A percentile compares a stretch with the other conserved stretches of the same genome.
phyloP scores from a whole-genome alignment of 345 rosid species.

The Moricandia moricandioides region DNA sequence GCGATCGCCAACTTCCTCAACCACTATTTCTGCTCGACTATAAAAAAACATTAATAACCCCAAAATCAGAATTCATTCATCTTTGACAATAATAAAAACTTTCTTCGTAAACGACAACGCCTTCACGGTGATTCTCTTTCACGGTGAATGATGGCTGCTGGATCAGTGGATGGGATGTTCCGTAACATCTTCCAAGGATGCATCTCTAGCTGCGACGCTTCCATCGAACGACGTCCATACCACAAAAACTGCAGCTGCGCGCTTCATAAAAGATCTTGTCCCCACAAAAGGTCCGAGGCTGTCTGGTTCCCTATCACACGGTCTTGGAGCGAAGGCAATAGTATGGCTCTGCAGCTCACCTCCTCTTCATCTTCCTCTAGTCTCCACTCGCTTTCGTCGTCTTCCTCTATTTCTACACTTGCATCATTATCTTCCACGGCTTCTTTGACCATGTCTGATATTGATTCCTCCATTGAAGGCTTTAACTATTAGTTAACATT shows the following conservation, averaged over 20 bases:
- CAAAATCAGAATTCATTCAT: neutral
- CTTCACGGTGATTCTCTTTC: neutral
- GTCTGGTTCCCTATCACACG: slow-evolving; percentile 56
- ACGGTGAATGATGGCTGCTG: slow-evolving; percentile 39
- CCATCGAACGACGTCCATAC: slow-evolving; percentile 60
- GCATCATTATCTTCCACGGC: slow-evolving; percentile 21
- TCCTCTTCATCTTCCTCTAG: slow-evolving; percentile 32
- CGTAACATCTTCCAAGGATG: slow-evolving; percentile 55
- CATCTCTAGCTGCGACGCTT: slow-evolving; percentile 45
- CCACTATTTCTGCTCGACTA: slow-evolving; percentile 4
- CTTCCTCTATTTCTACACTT: slow-evolving; percentile 35
- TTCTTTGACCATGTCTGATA: slow-evolving; percentile 19
- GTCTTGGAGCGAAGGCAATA: slow-evolving; percentile 65
- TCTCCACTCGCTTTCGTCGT: slow-evolving; percentile 46
- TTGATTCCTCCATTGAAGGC: slow-evolving; percentile 16
- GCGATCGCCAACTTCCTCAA: slow-evolving; percentile 3
- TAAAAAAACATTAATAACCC: neutral
- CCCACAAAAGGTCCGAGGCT: slow-evolving; percentile 22
- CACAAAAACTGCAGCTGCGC: slow-evolving; percentile 67
- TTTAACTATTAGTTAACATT: neutral
- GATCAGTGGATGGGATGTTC: slow-evolving; percentile 58
- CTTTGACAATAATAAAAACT: slow-evolving; percentile 14
- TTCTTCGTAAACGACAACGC: neutral
- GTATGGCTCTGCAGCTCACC: slow-evolving; percentile 40
- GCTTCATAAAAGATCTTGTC: slow-evolving; percentile 44